Conservation (phyloP, 208 protist species). For the Porcisia hertigi region DNA sequence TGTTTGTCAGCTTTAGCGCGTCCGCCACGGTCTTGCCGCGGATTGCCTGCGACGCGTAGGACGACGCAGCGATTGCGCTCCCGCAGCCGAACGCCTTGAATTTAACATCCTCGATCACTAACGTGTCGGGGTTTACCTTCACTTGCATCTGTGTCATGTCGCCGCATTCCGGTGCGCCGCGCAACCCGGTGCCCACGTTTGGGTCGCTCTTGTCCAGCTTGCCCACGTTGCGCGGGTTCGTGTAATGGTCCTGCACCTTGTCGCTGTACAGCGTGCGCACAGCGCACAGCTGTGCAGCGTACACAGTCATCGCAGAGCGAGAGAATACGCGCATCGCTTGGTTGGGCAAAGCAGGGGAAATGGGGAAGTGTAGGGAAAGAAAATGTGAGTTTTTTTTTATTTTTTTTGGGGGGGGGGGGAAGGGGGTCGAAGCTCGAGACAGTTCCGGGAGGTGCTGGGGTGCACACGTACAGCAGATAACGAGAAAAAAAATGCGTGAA, state of each 20-base stretch:
- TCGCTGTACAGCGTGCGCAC: constrained; percentile 92
- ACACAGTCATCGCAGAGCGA: background rate
- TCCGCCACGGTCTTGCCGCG: constrained; percentile 98
- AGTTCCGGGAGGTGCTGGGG: background rate
- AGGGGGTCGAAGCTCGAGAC: no score
- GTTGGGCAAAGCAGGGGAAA: background rate
- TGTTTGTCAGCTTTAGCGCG: constrained; percentile 97
- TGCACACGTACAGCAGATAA: background rate
- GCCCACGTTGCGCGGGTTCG: constrained; percentile 98
- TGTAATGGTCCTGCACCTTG: constrained; percentile 99
- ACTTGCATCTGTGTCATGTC: constrained; percentile 99
- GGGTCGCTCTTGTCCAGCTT: constrained; percentile 95
- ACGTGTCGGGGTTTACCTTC: constrained; percentile 91
- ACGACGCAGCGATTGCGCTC: constrained; percentile 98
- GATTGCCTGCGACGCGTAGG: constrained; percentile 97
- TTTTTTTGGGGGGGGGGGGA: background rate
- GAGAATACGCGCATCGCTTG: background rate
- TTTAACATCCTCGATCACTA: constrained; percentile 94
- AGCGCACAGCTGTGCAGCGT: constrained; percentile 16
- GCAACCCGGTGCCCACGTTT: constrained; percentile 98
- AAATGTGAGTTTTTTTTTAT: background rate
- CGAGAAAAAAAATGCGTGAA: background rate
- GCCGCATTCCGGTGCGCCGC: constrained; percentile 98
- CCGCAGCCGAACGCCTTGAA: constrained; percentile 99
- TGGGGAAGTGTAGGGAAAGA: background rate